Evolutionary conservation across 345 rosid genomes (phyloP).

Genomic region (Dipteronia dyeriana): DNA sequence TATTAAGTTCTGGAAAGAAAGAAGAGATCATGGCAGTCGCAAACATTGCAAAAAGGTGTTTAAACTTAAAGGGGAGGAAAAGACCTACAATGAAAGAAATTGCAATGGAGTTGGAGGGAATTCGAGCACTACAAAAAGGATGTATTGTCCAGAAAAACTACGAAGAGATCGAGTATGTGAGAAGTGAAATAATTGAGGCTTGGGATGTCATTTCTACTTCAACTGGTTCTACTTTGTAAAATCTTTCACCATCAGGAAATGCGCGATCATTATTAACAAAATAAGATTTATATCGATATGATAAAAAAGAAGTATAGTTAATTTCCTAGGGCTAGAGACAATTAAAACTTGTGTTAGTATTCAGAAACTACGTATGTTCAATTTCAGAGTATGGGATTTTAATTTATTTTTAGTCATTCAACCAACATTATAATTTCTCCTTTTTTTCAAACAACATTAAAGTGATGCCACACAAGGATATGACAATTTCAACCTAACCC

Average conservation of each 20-base stretch:
- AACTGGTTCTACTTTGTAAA: not conserved
- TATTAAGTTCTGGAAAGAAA: not conserved
- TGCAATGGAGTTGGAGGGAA: not conserved
- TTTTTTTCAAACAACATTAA: no score
- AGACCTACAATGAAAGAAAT: not conserved
- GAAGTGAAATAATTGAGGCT: not conserved
- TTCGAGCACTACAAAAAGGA: not conserved
- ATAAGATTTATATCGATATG: no score
- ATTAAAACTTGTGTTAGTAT: no score
- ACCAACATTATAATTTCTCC: no score
- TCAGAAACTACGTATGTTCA: no score
- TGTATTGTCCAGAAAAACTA: not conserved
- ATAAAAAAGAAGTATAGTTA: no score
- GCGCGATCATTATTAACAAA: not conserved
- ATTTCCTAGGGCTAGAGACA: no score
- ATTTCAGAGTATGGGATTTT: no score
- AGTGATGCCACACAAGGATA: no score
- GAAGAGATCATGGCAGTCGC: not conserved
- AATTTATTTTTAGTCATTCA: no score
- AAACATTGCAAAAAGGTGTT: not conserved
- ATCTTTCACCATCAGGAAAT: not conserved
- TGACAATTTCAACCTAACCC: no score
- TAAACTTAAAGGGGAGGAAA: not conserved
- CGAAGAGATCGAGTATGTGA: not conserved
- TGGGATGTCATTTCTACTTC: not conserved